Evolutionary conservation across 2,329 filamentous ascomycete genomes (phyloP).

Genomic region (Endoconidiophora laricicola): DNA sequence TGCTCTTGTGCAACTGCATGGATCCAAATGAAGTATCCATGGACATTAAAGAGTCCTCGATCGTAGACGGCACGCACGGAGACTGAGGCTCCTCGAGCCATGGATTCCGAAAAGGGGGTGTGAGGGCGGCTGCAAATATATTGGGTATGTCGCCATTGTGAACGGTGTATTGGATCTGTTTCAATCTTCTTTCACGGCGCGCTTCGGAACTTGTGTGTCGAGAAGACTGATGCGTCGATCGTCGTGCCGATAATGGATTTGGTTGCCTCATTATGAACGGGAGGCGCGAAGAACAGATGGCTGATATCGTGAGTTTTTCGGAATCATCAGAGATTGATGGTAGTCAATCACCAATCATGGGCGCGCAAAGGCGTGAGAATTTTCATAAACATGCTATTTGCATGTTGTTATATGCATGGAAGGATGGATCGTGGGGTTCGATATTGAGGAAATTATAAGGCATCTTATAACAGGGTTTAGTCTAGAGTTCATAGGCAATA

Average conservation of each 20-base stretch:
- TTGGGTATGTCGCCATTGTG: conserved; percentile 5
- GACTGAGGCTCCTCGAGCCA: background rate
- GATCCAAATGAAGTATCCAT: too few relatives aligned
- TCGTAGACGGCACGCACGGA: background rate
- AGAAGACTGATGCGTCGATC: background rate
- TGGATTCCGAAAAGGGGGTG: conserved; percentile 5
- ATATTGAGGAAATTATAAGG: too few relatives aligned
- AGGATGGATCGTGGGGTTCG: too few relatives aligned
- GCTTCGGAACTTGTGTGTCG: background rate
- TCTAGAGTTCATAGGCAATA: background rate
- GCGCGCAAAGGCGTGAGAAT: too few relatives aligned
- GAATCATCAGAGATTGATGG: too few relatives aligned
- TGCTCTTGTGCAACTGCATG: too few relatives aligned
- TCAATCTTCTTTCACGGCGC: background rate
- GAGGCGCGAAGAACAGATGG: background rate
- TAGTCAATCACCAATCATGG: too few relatives aligned
- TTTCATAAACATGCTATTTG: too few relatives aligned
- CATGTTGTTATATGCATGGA: too few relatives aligned
- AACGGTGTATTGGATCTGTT: conserved; percentile 2
- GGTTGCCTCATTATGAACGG: too few relatives aligned
- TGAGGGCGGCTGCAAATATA: conserved; percentile 8
- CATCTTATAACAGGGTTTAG: background rate
- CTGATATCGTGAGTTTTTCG: background rate
- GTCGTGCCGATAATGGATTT: too few relatives aligned
- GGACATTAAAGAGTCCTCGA: background rate